Evolutionary conservation across 2,329 filamentous ascomycete genomes (phyloP).

Genomic region (Aspergillus ibericus): DNA sequence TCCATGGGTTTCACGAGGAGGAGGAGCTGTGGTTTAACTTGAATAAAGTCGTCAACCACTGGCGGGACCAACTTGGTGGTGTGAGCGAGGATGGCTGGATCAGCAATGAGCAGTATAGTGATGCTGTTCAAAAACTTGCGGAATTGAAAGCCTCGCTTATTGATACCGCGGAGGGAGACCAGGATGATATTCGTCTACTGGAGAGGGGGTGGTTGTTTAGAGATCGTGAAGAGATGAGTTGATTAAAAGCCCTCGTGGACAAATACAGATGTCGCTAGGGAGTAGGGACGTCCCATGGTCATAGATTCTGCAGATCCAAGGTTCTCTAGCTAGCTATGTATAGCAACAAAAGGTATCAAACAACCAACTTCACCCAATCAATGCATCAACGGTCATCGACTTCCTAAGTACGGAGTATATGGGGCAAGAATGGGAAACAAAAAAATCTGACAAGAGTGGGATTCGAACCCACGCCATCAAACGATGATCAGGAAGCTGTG

Average conservation of each 20-base stretch:
- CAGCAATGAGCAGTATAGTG: conserved; percentile 14
- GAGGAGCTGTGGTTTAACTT: no score
- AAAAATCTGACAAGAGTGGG: conserved; percentile 5
- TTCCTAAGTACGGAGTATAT: no score
- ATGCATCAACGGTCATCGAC: no score
- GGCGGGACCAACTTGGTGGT: background rate
- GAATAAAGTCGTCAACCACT: background rate
- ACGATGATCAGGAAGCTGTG: conserved; percentile 6
- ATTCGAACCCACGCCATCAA: conserved; percentile 8
- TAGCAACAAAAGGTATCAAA: no score
- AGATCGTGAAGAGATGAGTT: conserved; percentile 12
- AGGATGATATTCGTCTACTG: conserved; percentile 10
- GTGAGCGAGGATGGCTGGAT: background rate
- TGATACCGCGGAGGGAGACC: conserved; percentile 4
- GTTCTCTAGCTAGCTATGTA: no score
- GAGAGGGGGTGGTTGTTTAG: conserved; percentile 18
- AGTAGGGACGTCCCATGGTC: no score
- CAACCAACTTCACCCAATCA: no score
- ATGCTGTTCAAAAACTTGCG: conserved; percentile 7
- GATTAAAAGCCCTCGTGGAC: no score
- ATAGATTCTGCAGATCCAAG: no score
- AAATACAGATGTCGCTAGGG: no score
- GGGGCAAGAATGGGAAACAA: no score
- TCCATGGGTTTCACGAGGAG: no score
- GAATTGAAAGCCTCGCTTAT: conserved; percentile 12